Evolutionary conservation across 73 alveolate genomes (phyloP).

Genomic region (Paramecium tetraurelia): DNA sequence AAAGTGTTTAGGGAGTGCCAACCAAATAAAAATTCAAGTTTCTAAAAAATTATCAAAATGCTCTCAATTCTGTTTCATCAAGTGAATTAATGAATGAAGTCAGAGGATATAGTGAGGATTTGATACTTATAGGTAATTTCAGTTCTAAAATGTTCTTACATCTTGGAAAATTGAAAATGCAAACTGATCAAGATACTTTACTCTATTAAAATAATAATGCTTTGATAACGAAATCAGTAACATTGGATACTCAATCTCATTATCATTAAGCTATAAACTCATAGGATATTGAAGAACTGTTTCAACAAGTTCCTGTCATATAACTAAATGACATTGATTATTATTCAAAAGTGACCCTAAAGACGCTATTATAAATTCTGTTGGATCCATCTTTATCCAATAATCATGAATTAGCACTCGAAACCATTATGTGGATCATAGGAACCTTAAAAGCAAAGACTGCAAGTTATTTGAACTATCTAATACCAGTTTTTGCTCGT

Average conservation of each 20-base stretch:
- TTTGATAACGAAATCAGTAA: background rate
- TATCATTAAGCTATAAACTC: constrained; percentile 21
- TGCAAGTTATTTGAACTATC: constrained; percentile 17
- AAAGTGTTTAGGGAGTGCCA: constrained; percentile 53
- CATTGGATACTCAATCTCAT: constrained; percentile 9
- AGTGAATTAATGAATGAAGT: constrained; percentile 18
- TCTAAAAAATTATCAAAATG: constrained; percentile 42
- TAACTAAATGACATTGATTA: constrained; percentile 42
- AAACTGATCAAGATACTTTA: background rate
- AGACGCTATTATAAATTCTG: constrained; percentile 42
- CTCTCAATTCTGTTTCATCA: background rate
- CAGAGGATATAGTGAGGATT: constrained; percentile 44
- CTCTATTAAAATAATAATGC: background rate
- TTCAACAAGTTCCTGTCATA: constrained; percentile 53
- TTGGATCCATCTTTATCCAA: constrained; percentile 51
- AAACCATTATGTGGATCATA: constrained; percentile 55
- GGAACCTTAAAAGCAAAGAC: constrained; percentile 59
- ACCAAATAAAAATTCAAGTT: constrained; percentile 48
- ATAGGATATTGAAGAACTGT: constrained; percentile 46
- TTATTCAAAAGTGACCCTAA: constrained; percentile 53
- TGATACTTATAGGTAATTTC: constrained; percentile 45
- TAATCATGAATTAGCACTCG: constrained; percentile 54
- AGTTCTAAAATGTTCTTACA: background rate
- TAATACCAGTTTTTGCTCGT: constrained; percentile 55
- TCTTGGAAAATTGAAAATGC: background rate